Evolutionary conservation across 208 protist species (phyloP).

Genomic region (Trichomonas tenax): DNA sequence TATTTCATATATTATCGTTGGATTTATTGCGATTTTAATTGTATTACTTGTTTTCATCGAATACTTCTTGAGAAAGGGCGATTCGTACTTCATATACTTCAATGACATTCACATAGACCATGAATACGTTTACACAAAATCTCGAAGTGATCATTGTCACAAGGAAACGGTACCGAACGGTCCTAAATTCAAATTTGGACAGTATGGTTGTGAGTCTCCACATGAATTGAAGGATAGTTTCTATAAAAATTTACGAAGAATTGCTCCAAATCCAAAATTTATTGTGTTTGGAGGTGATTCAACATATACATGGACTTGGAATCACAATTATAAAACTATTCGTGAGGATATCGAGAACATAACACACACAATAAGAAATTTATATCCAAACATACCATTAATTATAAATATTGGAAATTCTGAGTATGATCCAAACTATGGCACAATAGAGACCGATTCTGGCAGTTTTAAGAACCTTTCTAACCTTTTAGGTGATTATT

Average conservation of each 20-base stretch:
- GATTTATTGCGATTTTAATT: neutral
- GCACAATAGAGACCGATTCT: neutral
- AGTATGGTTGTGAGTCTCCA: neutral
- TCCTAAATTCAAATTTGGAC: neutral
- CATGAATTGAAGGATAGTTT: neutral
- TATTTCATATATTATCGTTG: neutral
- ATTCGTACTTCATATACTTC: neutral
- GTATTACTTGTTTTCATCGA: neutral
- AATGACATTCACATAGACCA: neutral
- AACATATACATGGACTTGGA: neutral
- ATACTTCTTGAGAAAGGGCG: neutral
- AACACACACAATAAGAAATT: neutral
- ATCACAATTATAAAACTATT: neutral
- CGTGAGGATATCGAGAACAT: neutral
- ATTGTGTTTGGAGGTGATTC: neutral
- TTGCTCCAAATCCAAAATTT: neutral
- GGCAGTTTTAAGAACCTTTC: neutral
- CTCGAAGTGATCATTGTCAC: neutral
- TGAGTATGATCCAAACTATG: neutral
- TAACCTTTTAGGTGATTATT: neutral
- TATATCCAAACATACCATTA: neutral
- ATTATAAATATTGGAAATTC: neutral
- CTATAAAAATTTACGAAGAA: neutral
- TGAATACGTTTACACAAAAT: neutral
- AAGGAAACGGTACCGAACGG: neutral